Percentiles rank a stretch among this genome's conserved stretches.
Conservation (phyloP, 495 filamentous ascomycete species). For the Alectoria sarmentosa region DNA sequence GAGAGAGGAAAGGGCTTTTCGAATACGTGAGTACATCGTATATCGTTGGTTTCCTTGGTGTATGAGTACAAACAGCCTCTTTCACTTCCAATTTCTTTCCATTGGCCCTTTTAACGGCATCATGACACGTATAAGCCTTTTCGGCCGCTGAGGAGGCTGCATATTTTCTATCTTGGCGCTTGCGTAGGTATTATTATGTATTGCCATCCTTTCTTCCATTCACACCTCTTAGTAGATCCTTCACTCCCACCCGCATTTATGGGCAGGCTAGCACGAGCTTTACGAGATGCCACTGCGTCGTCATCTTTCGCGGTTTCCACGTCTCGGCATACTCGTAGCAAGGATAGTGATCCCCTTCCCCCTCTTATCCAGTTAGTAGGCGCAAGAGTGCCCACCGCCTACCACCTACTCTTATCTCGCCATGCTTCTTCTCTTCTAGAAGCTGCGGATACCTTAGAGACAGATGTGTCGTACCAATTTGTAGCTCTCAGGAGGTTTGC, state of each 20-base stretch:
- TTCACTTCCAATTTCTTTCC: neutral
- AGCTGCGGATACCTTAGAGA: neutral
- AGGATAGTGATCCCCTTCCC: conserved; percentile 12
- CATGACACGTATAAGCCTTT: neutral
- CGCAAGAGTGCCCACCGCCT: neutral
- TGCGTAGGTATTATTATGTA: neutral
- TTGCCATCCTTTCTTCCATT: neutral
- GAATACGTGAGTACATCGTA: too few relatives aligned
- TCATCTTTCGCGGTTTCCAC: neutral
- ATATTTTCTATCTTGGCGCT: conserved; percentile 11
- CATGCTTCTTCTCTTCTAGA: neutral
- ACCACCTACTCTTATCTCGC: neutral
- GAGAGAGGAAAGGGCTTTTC: too few relatives aligned
- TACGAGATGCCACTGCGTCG: neutral
- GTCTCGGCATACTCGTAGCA: conserved; percentile 2
- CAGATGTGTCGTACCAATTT: neutral
- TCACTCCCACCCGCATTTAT: neutral
- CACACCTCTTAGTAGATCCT: neutral
- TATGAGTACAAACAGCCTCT: neutral
- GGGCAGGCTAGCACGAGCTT: neutral
- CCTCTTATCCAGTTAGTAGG: neutral
- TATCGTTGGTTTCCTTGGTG: too few relatives aligned
- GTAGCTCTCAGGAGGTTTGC: neutral
- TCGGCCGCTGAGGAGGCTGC: neutral
- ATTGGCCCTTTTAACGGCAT: neutral